phyloP scores from a whole-genome alignment of 768 basidiomycete species.

The Leccinum incarnatum region DNA sequence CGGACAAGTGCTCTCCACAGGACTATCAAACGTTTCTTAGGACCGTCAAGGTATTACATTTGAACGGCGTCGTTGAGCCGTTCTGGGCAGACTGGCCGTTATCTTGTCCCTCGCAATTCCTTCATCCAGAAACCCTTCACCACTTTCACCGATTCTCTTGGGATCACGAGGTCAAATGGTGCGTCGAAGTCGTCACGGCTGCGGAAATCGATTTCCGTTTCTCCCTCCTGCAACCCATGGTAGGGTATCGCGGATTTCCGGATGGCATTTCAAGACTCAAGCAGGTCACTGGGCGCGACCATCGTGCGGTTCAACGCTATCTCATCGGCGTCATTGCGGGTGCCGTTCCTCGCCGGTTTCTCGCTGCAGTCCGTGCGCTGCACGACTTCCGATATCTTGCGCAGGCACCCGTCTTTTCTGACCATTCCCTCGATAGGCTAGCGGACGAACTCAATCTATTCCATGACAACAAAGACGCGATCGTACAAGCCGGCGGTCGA shows the following conservation, averaged over 20 bases:
- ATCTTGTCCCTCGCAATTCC: slow-evolving; percentile 32
- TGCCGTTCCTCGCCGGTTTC: background rate
- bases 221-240: slow-evolving; percentile 35
- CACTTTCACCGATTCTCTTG: background rate
- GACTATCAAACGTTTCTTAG: slow-evolving; percentile 16
- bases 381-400: slow-evolving; percentile 41
- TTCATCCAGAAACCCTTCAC: slow-evolving; percentile 25
- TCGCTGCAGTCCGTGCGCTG: slow-evolving; percentile 20
- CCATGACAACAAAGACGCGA: slow-evolving; percentile 37
- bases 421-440: slow-evolving; percentile 28
- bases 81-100: slow-evolving; percentile 36
- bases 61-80: slow-evolving; percentile 3
- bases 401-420: slow-evolving; percentile 33
- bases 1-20: background rate
- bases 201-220: slow-evolving; percentile 38
- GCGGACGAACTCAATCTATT: slow-evolving; percentile 30
- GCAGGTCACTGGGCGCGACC: slow-evolving; percentile 7
- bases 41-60: background rate
- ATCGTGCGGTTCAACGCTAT: slow-evolving; percentile 17
- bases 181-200: background rate
- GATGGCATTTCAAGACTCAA: slow-evolving; percentile 36
- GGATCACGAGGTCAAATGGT: slow-evolving; percentile 1
- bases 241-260: slow-evolving; percentile 37
- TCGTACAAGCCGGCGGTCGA: slow-evolving; percentile 19
- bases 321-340: slow-evolving; percentile 17